Percentiles rank a stretch among this genome's conserved stretches.
phyloP scores from a whole-genome alignment of 1,284 basidiomycete genomes.

The Apiotrichum akiyoshidainum region DNA sequence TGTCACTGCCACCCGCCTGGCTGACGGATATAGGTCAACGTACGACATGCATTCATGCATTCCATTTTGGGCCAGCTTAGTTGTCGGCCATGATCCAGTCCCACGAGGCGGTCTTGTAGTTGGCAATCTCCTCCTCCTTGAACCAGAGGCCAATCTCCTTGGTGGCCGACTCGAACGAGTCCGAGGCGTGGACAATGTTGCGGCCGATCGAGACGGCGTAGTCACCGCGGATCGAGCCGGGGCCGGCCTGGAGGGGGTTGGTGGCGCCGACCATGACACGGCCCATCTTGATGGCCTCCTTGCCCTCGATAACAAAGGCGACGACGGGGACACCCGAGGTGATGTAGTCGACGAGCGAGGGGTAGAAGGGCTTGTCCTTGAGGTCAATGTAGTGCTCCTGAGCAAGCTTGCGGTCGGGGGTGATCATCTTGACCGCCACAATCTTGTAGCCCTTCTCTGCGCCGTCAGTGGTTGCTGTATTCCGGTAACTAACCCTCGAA shows the following conservation, averaged over 20 bases:
- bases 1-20: too few species aligned
- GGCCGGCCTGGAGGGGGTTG: constrained; percentile 45
- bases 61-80: constrained; percentile 6
- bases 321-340: constrained; percentile 46
- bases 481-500: constrained; percentile 37
- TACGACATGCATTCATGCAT: too few species aligned
- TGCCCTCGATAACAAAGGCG: constrained; percentile 49
- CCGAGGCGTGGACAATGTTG: constrained; percentile 42
- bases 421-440: constrained; percentile 48
- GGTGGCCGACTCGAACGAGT: constrained; percentile 53
- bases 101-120: constrained; percentile 43
- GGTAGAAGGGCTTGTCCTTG: constrained; percentile 44
- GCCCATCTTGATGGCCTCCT: constrained; percentile 47
- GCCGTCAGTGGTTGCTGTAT: not conserved
- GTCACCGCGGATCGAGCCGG: constrained; percentile 41
- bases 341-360: constrained; percentile 47
- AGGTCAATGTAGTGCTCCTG: constrained; percentile 49
- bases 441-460: constrained; percentile 48
- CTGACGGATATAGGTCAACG: too few species aligned
- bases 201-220: constrained; percentile 46
- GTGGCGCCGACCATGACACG: constrained; percentile 48
- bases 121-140: constrained; percentile 48
- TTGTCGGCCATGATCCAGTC: constrained; percentile 24
- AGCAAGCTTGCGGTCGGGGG: constrained; percentile 42
- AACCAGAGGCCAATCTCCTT: constrained; percentile 56